These are phyloP conservation scores for Boeremia lycopersici DNA, from an alignment of 2,329 filamentous ascomycete species.

Conservation along the genomic window DNA sequence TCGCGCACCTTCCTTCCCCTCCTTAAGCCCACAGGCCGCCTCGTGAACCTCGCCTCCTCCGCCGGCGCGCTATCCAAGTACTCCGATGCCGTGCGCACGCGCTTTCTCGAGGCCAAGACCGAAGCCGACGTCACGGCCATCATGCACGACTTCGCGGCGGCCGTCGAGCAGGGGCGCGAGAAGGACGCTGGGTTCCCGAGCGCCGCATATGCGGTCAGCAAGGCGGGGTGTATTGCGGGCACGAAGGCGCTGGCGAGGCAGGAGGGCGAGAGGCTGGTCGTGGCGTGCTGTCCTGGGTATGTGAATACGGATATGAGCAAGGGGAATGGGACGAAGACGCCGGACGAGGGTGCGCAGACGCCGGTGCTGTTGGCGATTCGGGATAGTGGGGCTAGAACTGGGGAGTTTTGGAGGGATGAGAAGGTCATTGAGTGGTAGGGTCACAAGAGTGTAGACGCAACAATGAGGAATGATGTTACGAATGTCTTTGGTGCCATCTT, in stretches of 20 bases:
- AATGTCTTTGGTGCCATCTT: no score
- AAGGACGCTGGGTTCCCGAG: slow-evolving; percentile 57
- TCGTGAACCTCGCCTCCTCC: slow-evolving; percentile 57
- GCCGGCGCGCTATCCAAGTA: slow-evolving; percentile 56
- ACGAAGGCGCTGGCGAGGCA: slow-evolving; percentile 48
- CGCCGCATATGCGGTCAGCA: slow-evolving; percentile 57
- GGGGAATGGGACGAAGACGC: slow-evolving; percentile 46
- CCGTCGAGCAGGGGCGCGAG: slow-evolving; percentile 54
- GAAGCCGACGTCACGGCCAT: slow-evolving; percentile 54
- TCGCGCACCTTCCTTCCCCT: slow-evolving; percentile 55
- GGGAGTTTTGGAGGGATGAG: slow-evolving; percentile 50
- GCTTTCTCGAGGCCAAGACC: slow-evolving; percentile 51
- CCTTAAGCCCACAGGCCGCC: slow-evolving; percentile 52
- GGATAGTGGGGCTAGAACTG: slow-evolving; percentile 46
- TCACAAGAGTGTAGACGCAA: no score
- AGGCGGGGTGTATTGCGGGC: slow-evolving; percentile 53
- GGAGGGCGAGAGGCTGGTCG: slow-evolving; percentile 42
- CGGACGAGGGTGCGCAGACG: slow-evolving; percentile 54
- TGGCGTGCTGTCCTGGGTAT: slow-evolving; percentile 53
- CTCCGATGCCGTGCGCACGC: slow-evolving; percentile 49
- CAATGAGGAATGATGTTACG: no score
- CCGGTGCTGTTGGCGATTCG: slow-evolving; percentile 52
- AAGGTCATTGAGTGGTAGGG: slow-evolving; percentile 46
- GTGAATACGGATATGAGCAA: slow-evolving; percentile 57
- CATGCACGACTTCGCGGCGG: slow-evolving; percentile 57